Conservation (phyloP, 495 filamentous ascomycete genomes). For the Ramalina peruviana region DNA sequence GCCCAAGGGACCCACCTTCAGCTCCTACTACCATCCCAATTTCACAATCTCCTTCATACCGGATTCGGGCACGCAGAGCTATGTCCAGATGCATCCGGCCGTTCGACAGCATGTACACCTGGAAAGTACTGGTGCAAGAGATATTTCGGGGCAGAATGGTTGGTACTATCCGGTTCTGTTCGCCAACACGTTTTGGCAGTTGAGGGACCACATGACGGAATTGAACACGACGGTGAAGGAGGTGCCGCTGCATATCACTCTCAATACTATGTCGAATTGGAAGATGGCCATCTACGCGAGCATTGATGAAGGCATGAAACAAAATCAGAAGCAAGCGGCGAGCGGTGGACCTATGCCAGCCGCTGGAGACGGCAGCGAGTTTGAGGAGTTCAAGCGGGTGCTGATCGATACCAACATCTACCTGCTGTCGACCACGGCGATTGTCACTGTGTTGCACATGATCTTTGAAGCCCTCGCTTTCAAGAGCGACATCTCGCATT, state of each 20-base stretch:
- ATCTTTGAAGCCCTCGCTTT: slow-evolving; percentile 93
- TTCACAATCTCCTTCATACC: slow-evolving; percentile 80
- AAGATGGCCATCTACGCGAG: slow-evolving; percentile 76
- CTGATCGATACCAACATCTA: slow-evolving; percentile 89
- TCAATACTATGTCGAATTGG: slow-evolving; percentile 76
- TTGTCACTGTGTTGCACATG: slow-evolving; percentile 84
- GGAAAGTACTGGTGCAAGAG: slow-evolving; percentile 59
- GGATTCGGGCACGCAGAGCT: slow-evolving; percentile 54
- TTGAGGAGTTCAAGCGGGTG: slow-evolving; percentile 91
- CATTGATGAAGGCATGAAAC: slow-evolving; percentile 76
- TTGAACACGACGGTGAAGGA: slow-evolving; percentile 81
- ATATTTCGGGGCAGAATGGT: slow-evolving; percentile 70
- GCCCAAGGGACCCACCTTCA: slow-evolving; percentile 49
- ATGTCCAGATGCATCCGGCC: slow-evolving; percentile 55
- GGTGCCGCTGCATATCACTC: slow-evolving; percentile 70
- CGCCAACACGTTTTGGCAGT: slow-evolving; percentile 94
- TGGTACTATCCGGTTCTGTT: slow-evolving; percentile 96
- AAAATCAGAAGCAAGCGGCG: slow-evolving; percentile 57
- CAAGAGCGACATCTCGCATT: slow-evolving; percentile 93
- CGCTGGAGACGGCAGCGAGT: slow-evolving; percentile 63
- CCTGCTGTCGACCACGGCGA: slow-evolving; percentile 66
- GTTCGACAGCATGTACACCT: slow-evolving; percentile 62
- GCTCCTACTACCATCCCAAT: slow-evolving; percentile 90
- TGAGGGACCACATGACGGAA: slow-evolving; percentile 78
- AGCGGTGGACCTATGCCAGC: slow-evolving; percentile 49